Evolutionary conservation across 2,329 filamentous ascomycete genomes (phyloP).

Genomic region (Acarospora socialis): DNA sequence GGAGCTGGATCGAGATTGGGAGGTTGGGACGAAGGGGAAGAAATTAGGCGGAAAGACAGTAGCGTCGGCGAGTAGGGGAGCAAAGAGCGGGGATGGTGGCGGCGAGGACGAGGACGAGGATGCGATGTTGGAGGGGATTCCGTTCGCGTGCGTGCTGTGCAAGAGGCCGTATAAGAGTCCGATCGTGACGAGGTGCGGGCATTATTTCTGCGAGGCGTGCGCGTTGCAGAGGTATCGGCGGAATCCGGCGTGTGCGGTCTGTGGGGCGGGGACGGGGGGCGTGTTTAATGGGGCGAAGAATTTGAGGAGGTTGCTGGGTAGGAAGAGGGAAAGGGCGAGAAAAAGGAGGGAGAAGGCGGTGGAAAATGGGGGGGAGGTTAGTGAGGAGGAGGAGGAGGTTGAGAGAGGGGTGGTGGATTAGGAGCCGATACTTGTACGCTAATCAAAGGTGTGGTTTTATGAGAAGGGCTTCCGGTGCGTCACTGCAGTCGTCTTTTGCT

Average conservation of each 20-base stretch:
- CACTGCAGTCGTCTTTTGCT: no score
- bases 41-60: conserved; percentile 29
- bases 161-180: conserved; percentile 63
- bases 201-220: conserved; percentile 91
- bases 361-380: conserved; percentile 38
- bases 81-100: conserved; percentile 29
- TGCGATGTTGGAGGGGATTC: conserved; percentile 65
- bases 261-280: conserved; percentile 70
- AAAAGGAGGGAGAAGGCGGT: conserved; percentile 39
- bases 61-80: conserved; percentile 30
- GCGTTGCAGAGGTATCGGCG: conserved; percentile 76
- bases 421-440: no score
- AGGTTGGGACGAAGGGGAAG: conserved; percentile 53
- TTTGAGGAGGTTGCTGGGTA: conserved; percentile 64
- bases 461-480: no score
- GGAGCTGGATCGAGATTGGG: conserved; percentile 93
- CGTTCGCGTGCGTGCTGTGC: conserved; percentile 83
- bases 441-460: no score
- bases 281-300: conserved; percentile 83
- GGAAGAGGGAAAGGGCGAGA: conserved; percentile 44
- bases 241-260: conserved; percentile 74
- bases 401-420: no score
- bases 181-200: conserved; percentile 76
- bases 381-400: conserved; percentile 31
- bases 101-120: conserved; percentile 48